Base-by-base conservation (phyloP, 306 rosid genomes). In the Acacia crassicarpa region DNA sequence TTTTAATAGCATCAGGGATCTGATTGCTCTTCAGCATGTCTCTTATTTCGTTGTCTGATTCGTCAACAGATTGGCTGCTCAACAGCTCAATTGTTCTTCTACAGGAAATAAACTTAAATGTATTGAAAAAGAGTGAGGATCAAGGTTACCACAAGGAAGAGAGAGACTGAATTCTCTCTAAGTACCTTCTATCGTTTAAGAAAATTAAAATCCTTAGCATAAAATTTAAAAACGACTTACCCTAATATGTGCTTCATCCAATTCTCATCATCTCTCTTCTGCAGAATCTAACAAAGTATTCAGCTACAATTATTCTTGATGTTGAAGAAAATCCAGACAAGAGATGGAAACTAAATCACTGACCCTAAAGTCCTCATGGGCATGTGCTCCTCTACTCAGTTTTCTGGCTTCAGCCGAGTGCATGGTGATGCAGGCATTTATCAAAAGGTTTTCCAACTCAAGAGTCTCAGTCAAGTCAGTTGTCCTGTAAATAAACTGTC, bases 201-300 rank as follows among this genome's bases (percentile, higher is more conserved):
- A 68, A 48, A 71, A 45, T 22, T 32, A 80, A 75, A 9, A 65
- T 23, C 12, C 5, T 25, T 4, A 9, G 25, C 16, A 56, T n/a
- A 75, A 25, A 25, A 80, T 27, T 51, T 12, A 63, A 75, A 70
- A 59, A 81, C 80, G 78, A 85, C 96, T 89, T 89, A 93, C 99
- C 97, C 98, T 84, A 95, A 48, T 10, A 94, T 85, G 87, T 93
- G 99, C 79, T 91, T 95, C 93, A 93, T 87, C 99, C 98, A 95
- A 27, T 87, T 91, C 89, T 82, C 90, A 78, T 95, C 99, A 76
- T 95, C 99, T 90, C 99, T 91, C 89, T 35, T 90, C 98, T 95
- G 93, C 88, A 91, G 41, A 84, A 85, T 70, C 81, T 78, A 84
- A 82, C 16, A 82, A 80, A 45, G 67, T 74, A 49, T 67, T 83